Evolutionary conservation across 768 basidiomycete species (phyloP).

Genomic region (Pholiota conissans): DNA sequence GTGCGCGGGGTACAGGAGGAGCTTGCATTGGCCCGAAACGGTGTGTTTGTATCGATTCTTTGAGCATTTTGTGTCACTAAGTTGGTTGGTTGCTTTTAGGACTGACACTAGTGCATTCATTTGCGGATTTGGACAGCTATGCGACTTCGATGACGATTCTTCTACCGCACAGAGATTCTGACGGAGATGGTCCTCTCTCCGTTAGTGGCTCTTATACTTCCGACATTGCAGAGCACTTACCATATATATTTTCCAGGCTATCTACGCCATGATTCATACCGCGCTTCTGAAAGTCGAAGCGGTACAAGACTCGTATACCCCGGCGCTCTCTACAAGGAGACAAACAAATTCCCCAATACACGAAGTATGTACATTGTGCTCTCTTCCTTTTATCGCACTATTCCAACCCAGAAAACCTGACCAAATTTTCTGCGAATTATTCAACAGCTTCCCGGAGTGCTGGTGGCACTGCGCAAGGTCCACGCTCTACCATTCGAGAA

Average conservation of each 20-base stretch:
- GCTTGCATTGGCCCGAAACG: constrained; percentile 17
- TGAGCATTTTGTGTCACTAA: background rate
- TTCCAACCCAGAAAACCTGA: too few relatives aligned
- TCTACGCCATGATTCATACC: constrained; percentile 20
- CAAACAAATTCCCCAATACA: constrained; percentile 10
- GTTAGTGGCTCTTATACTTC: constrained; percentile 14
- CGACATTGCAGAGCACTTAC: background rate
- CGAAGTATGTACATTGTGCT: constrained; percentile 10
- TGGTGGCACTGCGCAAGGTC: constrained; percentile 18
- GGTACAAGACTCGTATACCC: constrained; percentile 17
- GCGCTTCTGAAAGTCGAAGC: constrained; percentile 21
- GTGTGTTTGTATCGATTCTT: constrained; percentile 8
- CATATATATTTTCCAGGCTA: constrained; percentile 12
- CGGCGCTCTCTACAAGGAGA: constrained; percentile 10
- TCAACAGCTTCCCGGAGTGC: constrained; percentile 27
- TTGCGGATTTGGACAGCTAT: constrained; percentile 18
- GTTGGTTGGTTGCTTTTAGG: constrained; percentile 13
- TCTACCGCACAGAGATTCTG: constrained; percentile 5
- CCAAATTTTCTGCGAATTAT: background rate
- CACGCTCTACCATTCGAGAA: constrained; percentile 19
- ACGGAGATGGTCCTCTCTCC: constrained; percentile 15
- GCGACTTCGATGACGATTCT: constrained; percentile 18
- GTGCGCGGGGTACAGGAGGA: constrained; percentile 21
- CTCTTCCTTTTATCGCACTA: too few relatives aligned
- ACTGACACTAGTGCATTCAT: constrained; percentile 20